A percentile compares a stretch with the other conserved stretches of the same genome.
Evolutionary conservation across 225 moss, liverwort and hornwort genomes (phyloP).

Genomic region (Takakia lepidozioides): DNA sequence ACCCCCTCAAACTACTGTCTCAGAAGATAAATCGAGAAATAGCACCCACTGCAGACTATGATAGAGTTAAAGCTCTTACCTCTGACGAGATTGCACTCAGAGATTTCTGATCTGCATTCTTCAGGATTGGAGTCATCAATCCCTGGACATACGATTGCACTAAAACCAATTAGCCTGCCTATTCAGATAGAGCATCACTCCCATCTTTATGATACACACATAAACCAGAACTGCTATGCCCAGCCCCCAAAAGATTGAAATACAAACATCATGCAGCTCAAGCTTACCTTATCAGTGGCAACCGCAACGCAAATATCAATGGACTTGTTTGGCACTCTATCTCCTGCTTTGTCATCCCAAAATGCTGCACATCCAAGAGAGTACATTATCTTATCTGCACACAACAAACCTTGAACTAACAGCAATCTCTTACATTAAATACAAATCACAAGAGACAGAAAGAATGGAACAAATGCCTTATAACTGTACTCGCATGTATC

Average conservation of each 20-base stretch:
- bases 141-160: slow-evolving; percentile 38
- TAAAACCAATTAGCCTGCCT: too few relatives aligned
- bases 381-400: slow-evolving; percentile 1
- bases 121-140: slow-evolving; percentile 87
- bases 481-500: too few relatives aligned
- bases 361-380: slow-evolving; percentile 50
- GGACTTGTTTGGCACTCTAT: slow-evolving; percentile 42
- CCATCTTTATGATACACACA: background rate
- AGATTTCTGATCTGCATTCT: slow-evolving; percentile 82
- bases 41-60: too few relatives aligned
- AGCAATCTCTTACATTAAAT: too few relatives aligned
- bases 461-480: too few relatives aligned
- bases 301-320: slow-evolving; percentile 92
- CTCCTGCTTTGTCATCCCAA: slow-evolving; percentile 77
- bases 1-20: too few relatives aligned
- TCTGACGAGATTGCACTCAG: slow-evolving; percentile 72
- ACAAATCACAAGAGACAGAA: too few relatives aligned
- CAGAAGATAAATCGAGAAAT: too few relatives aligned
- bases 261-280: background rate
- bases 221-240: too few relatives aligned
- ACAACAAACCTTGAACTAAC: too few relatives aligned
- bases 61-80: slow-evolving; percentile 27
- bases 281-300: slow-evolving; percentile 87
- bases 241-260: background rate
- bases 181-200: background rate